A percentile compares a stretch with the other conserved stretches of the same genome.
Evolutionary conservation across 176 grass and related monocot species (phyloP).

Genomic region (Bolboschoenus planiculmis): DNA sequence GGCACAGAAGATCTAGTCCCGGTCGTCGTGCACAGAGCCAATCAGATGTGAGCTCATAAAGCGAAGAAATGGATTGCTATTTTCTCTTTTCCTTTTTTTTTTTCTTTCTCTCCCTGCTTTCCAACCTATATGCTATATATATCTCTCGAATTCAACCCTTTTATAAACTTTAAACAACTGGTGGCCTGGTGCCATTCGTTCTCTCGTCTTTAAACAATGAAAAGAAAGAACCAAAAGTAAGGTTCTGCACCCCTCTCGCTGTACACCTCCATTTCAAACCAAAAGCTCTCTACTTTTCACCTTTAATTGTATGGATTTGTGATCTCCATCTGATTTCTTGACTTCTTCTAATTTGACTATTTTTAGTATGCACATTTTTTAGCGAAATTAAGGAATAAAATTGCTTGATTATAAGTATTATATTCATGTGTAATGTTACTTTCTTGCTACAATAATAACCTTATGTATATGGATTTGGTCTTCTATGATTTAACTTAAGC

Average conservation of each 20-base stretch:
- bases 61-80: constrained; percentile 34
- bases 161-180: constrained; percentile 31
- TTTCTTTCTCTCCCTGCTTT: constrained; percentile 10
- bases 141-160: constrained; percentile 64
- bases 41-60: constrained; percentile 18
- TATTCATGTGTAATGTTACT: too few species aligned
- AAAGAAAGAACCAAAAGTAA: constrained; percentile 22
- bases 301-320: background rate
- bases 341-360: constrained; percentile 12
- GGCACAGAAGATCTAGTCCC: background rate
- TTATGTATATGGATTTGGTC: too few species aligned
- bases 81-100: constrained; percentile 26
- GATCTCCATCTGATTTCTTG: background rate
- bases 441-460: too few species aligned
- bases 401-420: background rate
- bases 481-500: too few species aligned
- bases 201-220: constrained; percentile 43
- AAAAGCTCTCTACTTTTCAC: background rate
- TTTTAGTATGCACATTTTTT: too few species aligned
- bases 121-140: constrained; percentile 30
- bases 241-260: constrained; percentile 13
- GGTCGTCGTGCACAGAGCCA: background rate
- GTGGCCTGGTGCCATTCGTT: constrained; percentile 1
- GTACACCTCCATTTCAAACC: background rate
- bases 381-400: background rate